Evolutionary conservation across 2,329 filamentous ascomycete species (phyloP).

Genomic region (Xylariales sp.): DNA sequence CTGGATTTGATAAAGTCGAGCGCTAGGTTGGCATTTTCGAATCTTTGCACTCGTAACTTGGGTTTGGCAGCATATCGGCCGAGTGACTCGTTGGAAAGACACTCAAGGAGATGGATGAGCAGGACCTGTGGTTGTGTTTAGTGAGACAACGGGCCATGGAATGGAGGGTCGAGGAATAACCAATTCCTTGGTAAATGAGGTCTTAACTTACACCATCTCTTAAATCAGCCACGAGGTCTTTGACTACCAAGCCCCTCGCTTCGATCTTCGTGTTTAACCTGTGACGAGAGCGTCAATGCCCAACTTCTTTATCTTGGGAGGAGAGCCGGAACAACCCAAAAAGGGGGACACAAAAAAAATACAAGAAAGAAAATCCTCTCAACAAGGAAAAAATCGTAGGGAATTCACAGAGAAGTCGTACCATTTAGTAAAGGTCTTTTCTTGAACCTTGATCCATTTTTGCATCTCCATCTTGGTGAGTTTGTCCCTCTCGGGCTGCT

Average conservation of each 20-base stretch:
- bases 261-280: slow-evolving; percentile 97
- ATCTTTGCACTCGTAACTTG: slow-evolving; percentile 91
- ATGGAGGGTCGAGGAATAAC: too few species aligned
- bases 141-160: too few species aligned
- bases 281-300: slow-evolving; percentile 6
- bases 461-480: slow-evolving; percentile 58
- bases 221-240: slow-evolving; percentile 83
- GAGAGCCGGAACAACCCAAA: slow-evolving; percentile 8
- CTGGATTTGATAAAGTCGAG: slow-evolving; percentile 89
- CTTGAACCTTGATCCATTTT: slow-evolving; percentile 76
- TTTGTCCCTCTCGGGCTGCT: too few species aligned
- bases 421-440: slow-evolving; percentile 99
- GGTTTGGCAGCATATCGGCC: slow-evolving; percentile 96
- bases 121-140: slow-evolving; percentile 76
- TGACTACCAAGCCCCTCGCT: slow-evolving; percentile 71
- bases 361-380: slow-evolving; percentile 40
- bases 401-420: too few species aligned
- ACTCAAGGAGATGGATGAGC: slow-evolving; percentile 95
- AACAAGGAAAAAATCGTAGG: too few species aligned
- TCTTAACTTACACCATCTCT: slow-evolving; percentile 77
- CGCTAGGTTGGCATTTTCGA: slow-evolving; percentile 96
- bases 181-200: too few species aligned
- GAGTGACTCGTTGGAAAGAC: slow-evolving; percentile 88
- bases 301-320: too few species aligned
- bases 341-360: neutral